Evolutionary conservation across 2,329 filamentous ascomycete species (phyloP).

Genomic region (Epichloe baconii): DNA sequence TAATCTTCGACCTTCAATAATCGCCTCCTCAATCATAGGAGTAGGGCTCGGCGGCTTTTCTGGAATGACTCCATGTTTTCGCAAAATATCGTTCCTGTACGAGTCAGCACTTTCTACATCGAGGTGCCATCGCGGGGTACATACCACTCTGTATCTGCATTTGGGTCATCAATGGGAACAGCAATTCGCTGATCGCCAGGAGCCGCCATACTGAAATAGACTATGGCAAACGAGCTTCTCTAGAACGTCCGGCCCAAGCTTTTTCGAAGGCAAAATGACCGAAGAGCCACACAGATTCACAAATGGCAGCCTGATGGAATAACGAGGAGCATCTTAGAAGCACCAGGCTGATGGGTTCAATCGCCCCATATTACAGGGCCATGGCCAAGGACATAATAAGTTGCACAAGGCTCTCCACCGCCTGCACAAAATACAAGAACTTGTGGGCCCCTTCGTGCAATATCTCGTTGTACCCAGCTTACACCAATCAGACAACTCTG

Average conservation of each 20-base stretch:
- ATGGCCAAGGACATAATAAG: not conserved
- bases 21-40: slow-evolving; percentile 88
- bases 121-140: slow-evolving; percentile 12
- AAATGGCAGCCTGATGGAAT: slow-evolving; percentile 1
- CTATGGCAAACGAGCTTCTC: not conserved
- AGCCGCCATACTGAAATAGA: slow-evolving; percentile 38
- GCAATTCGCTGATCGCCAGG: slow-evolving; percentile 51
- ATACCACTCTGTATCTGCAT: slow-evolving; percentile 96
- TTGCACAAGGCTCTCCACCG: slow-evolving; percentile 6
- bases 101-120: slow-evolving; percentile 12
- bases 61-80: slow-evolving; percentile 93
- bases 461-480: not conserved
- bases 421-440: slow-evolving; percentile 8
- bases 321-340: slow-evolving; percentile 1
- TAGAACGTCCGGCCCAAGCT: not conserved
- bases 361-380: no score
- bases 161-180: slow-evolving; percentile 87
- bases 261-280: not conserved
- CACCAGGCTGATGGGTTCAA: not conserved
- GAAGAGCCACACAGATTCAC: not conserved
- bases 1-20: slow-evolving; percentile 67
- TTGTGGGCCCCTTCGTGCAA: not conserved
- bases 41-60: slow-evolving; percentile 94
- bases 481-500: slow-evolving; percentile 9
- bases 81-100: slow-evolving; percentile 88